These are phyloP conservation scores for Ophiostoma sp. DNA, from an alignment of 2,329 filamentous ascomycete genomes.

Conservation along the genomic window DNA sequence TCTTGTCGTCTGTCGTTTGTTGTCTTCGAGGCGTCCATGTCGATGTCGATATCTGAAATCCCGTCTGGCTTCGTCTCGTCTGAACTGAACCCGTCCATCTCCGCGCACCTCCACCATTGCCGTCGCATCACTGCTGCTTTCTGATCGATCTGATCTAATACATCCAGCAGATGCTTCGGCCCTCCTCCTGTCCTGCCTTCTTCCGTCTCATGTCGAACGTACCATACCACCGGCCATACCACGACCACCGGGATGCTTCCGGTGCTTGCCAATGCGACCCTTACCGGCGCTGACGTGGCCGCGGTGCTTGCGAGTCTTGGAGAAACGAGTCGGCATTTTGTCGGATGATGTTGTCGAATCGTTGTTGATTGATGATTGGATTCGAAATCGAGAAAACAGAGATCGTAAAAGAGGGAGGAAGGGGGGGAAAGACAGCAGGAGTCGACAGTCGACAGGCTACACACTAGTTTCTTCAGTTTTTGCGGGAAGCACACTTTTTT, in stretches of 20 bases:
- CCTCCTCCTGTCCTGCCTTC: neutral
- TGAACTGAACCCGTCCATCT: neutral
- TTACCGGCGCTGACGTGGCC: conserved; percentile 98
- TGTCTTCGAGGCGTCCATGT: neutral
- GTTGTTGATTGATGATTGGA: conserved; percentile 24
- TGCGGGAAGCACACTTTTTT: conserved; percentile 17
- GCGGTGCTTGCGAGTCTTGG: conserved; percentile 79
- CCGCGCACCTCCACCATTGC: neutral
- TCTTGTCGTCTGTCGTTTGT: neutral
- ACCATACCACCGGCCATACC: conserved; percentile 78
- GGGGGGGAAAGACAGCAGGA: conserved; percentile 13
- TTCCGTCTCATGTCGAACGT: conserved; percentile 17
- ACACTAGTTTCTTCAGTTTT: conserved; percentile 16
- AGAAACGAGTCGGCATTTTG: conserved; percentile 61
- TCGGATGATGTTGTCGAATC: conserved; percentile 22
- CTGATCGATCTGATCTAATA: neutral
- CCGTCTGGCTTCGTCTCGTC: neutral
- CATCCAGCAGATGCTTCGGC: neutral
- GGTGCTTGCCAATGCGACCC: conserved; percentile 98
- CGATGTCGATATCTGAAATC: neutral
- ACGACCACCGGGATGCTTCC: conserved; percentile 82
- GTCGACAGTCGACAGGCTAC: conserved; percentile 5
- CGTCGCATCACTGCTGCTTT: conserved; percentile 3
- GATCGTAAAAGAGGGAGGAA: conserved; percentile 15
- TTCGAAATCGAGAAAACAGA: conserved; percentile 15